Percentiles rank a stretch among this genome's conserved stretches.
phyloP scores from a whole-genome alignment of 2,329 filamentous ascomycete genomes.

The Hypoxylon sp. region DNA sequence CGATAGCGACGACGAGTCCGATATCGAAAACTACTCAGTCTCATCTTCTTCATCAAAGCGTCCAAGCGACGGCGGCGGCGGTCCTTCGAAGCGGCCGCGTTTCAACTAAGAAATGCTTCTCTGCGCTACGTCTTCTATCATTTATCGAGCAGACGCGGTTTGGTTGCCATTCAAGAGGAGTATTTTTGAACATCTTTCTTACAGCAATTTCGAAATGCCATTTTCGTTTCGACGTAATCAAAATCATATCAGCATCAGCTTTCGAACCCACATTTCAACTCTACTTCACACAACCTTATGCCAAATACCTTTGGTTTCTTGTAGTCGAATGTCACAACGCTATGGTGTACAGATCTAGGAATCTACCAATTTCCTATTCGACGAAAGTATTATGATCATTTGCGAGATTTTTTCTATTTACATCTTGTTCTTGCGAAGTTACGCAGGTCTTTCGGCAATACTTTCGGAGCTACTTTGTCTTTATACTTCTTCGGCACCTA shows the following conservation, averaged over 20 bases:
- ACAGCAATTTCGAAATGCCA: neutral
- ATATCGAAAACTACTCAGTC: neutral
- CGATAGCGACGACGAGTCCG: conserved; percentile 5
- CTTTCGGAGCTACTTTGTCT: too few species aligned
- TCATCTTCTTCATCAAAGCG: conserved; percentile 6
- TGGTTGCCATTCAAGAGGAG: neutral
- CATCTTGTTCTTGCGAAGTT: too few species aligned
- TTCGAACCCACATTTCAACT: neutral
- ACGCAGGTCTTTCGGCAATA: too few species aligned
- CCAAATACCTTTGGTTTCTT: too few species aligned
- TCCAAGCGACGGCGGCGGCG: neutral
- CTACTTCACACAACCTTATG: neutral
- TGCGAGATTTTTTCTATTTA: too few species aligned
- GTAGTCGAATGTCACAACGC: too few species aligned
- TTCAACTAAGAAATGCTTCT: neutral
- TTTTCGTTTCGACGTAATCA: neutral
- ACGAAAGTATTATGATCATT: too few species aligned
- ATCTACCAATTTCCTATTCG: too few species aligned
- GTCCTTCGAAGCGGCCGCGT: conserved; percentile 6
- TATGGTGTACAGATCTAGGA: too few species aligned
- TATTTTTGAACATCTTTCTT: neutral
- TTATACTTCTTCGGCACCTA: too few species aligned
- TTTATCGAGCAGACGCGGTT: neutral
- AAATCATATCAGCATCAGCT: neutral
- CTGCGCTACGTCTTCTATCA: neutral